A percentile compares a stretch with the other conserved stretches of the same genome.
Evolutionary conservation across 352 stramenopile species (phyloP).

Genomic region (Pythium sukuiense): DNA sequence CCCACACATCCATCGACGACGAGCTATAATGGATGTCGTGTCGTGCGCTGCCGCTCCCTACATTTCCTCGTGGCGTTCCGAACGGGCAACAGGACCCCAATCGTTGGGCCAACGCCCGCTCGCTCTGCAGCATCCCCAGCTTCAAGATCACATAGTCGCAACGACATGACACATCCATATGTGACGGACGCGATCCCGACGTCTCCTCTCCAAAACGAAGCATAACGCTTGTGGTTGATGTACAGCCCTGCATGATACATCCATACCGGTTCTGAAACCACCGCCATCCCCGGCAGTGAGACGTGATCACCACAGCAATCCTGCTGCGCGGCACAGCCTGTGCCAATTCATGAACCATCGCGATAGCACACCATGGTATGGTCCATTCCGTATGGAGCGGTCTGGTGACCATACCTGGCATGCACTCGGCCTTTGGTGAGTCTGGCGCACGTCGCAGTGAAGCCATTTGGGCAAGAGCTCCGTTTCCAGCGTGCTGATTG

Average conservation of each 20-base stretch:
- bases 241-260: too few relatives aligned
- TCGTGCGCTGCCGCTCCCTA: not conserved
- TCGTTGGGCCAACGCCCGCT: not conserved
- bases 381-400: too few relatives aligned
- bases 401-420: not conserved
- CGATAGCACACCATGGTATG: not conserved
- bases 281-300: not conserved
- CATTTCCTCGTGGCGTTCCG: not conserved
- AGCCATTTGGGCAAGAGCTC: constrained; percentile 22
- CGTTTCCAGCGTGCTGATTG: constrained; percentile 15
- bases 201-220: too few relatives aligned
- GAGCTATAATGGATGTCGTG: not conserved
- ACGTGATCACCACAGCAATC: not conserved
- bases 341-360: not conserved
- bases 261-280: too few relatives aligned
- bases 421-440: not conserved
- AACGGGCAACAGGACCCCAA: not conserved
- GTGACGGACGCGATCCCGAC: not conserved
- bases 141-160: constrained; percentile 4
- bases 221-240: too few relatives aligned
- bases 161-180: not conserved
- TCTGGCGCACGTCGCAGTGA: constrained; percentile 5
- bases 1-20: not conserved
- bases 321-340: too few relatives aligned
- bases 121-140: not conserved